Conservation (phyloP, 208 protist species). For the Acanthamoeba comandoni region DNA sequence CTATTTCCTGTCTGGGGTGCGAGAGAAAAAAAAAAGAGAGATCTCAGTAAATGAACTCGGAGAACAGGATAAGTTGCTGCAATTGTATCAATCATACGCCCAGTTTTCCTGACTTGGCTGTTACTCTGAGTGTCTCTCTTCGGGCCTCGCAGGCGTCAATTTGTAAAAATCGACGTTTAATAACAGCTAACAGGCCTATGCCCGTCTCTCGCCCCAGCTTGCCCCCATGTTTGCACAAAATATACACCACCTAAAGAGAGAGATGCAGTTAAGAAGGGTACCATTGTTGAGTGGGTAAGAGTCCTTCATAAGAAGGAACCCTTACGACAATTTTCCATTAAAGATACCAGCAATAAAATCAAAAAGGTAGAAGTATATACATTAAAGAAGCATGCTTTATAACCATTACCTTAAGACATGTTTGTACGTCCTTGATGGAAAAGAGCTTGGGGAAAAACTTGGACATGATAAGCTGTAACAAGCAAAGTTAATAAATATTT, state of each 20-base stretch:
- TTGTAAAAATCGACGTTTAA: constrained; percentile 57
- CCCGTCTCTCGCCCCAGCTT: constrained; percentile 33
- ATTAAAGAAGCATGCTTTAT: too few species aligned
- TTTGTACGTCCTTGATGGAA: constrained; percentile 32
- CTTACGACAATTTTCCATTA: too few species aligned
- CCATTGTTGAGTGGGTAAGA: too few species aligned
- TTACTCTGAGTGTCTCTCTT: constrained; percentile 37
- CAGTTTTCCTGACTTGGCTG: constrained; percentile 21
- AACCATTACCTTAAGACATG: constrained; percentile 38
- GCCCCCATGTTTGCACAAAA: constrained; percentile 25
- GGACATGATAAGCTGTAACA: constrained; percentile 22
- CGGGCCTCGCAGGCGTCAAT: constrained; percentile 35
- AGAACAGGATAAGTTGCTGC: too few species aligned
- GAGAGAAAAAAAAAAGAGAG: not conserved
- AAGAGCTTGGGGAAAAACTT: constrained; percentile 50
- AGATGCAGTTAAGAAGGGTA: too few species aligned
- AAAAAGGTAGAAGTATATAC: too few species aligned
- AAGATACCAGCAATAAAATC: too few species aligned
- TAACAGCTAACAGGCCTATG: constrained; percentile 20
- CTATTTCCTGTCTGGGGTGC: not conserved
- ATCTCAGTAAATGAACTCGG: too few species aligned
- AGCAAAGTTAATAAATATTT: not conserved
- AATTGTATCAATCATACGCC: not conserved
- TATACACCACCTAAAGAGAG: constrained; percentile 40
- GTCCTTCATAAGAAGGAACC: too few species aligned